phyloP scores from a whole-genome alignment of 1,139 yeast genomes.

The Sugiyamaella castrensis region DNA sequence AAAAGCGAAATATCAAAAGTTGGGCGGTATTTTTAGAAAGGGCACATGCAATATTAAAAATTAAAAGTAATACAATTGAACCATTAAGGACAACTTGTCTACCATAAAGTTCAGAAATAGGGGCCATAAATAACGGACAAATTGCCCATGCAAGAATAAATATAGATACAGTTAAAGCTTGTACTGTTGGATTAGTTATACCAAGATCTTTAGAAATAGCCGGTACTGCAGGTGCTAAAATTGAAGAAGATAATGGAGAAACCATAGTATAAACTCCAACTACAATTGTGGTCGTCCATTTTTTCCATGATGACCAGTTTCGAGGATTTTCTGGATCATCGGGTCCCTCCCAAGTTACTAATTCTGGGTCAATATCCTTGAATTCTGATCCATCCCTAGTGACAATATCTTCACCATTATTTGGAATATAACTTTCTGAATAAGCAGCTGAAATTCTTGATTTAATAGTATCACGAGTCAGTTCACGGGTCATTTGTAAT shows the following conservation, averaged over 20 bases:
- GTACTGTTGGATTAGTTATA: constrained; percentile 41
- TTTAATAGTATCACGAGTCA: constrained; percentile 32
- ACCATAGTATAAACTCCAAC: constrained; percentile 54
- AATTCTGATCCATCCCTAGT: constrained; percentile 48
- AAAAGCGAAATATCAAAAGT: constrained; percentile 54
- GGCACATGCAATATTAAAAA: constrained; percentile 60
- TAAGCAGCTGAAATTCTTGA: constrained; percentile 20
- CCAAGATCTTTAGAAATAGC: constrained; percentile 46
- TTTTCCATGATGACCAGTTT: constrained; percentile 50
- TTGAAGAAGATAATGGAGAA: constrained; percentile 59
- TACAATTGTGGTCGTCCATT: constrained; percentile 46
- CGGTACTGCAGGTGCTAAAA: constrained; percentile 56
- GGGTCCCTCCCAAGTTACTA: constrained; percentile 63
- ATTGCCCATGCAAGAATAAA: constrained; percentile 64
- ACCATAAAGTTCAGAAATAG: constrained; percentile 59
- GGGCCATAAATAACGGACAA: constrained; percentile 59
- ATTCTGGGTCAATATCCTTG: constrained; percentile 53
- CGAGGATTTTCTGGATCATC: constrained; percentile 61
- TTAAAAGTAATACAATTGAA: constrained; percentile 50
- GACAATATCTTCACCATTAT: constrained; percentile 16
- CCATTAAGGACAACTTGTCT: constrained; percentile 50
- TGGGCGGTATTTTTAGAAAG: constrained; percentile 52
- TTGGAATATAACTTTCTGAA: constrained; percentile 18
- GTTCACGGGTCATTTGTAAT: constrained; percentile 28
- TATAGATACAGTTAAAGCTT: constrained; percentile 53